Evolutionary conservation across 441 rosid species (phyloP), one percentile per base, ranked within the genome.

Genomic region (Adansonia rubrostipa): DNA sequence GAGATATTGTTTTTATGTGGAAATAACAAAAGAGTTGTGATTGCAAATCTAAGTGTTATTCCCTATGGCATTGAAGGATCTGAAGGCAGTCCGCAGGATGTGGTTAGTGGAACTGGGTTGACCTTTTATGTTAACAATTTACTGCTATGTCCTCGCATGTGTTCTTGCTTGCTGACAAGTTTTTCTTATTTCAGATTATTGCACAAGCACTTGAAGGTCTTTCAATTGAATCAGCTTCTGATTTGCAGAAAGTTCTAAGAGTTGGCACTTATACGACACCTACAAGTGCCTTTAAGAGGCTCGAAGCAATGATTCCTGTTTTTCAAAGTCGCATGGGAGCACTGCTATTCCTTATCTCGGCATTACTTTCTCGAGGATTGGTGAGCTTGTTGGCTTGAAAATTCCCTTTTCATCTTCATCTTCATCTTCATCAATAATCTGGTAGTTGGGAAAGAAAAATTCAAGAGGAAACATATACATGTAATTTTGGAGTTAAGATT

Each of bases 311-410:
- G 78, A 83, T 96, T 83, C 92, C 94, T 56, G 84, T 89, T 79
- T 94, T 94, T 84, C 92, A 87, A 84, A 94, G 98, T 83, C 95
- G 95, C 62, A 91, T 92, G 98, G 99, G 99, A 69, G 98, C 97
- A 24, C 79, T 94, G 84, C 88, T 94, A 11, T 94, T 96, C 88
- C 98, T 96, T 73, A 88, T 96, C 82, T 96, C 99, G 50, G 96
- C 98, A 36, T 85, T 96, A 78, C 93, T 96, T 72, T 93, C 99
- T 81, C 92, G 95, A 80, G 98, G 96, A 93, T 85, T 96, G 98
- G 98, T 96, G 92, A 80, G 93, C 71, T 77, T 76, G 15, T 78
- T 64, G 20, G 50, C 75, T 65, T 47, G 28, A 42, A 57, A 45
- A 57, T 17, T n/a, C 65, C 22, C 33, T 10, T 20, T 19, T 36